phyloP scores from a whole-genome alignment of 176 grass and related monocot species.

The Eragrostis curvula region DNA sequence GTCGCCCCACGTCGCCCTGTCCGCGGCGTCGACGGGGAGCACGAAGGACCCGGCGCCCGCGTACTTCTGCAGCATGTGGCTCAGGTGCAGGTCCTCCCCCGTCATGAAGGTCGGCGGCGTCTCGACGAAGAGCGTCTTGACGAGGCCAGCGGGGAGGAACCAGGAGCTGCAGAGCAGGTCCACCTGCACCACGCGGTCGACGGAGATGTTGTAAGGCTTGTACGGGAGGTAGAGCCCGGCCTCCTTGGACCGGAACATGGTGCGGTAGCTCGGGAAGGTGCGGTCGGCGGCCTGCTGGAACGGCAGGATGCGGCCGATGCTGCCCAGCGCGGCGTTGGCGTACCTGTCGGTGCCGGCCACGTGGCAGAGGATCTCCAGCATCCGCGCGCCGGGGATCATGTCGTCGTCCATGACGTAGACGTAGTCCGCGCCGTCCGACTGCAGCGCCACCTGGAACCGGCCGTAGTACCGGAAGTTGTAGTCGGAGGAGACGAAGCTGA shows the following conservation, averaged over 20 bases:
- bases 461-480: slow-evolving; percentile 99
- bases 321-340: slow-evolving; percentile 78
- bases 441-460: slow-evolving; percentile 95
- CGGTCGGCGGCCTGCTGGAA: slow-evolving; percentile 85
- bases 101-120: slow-evolving; percentile 89
- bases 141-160: slow-evolving; percentile 80
- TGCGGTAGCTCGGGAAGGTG: slow-evolving; percentile 86
- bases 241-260: slow-evolving; percentile 83
- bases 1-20: slow-evolving; percentile 93
- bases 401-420: slow-evolving; percentile 94
- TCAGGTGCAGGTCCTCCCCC: slow-evolving; percentile 93
- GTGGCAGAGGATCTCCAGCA: slow-evolving; percentile 95
- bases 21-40: slow-evolving; percentile 70
- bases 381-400: slow-evolving; percentile 77
- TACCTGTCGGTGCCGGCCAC: slow-evolving; percentile 92
- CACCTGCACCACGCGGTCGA: slow-evolving; percentile 83
- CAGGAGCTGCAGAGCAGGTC: slow-evolving; percentile 89
- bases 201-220: slow-evolving; percentile 82
- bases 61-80: slow-evolving; percentile 96
- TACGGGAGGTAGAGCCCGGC: slow-evolving; percentile 87
- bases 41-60: slow-evolving; percentile 83
- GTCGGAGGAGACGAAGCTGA: slow-evolving; percentile 86
- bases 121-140: slow-evolving; percentile 90
- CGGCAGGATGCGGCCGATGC: slow-evolving; percentile 78
- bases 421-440: slow-evolving; percentile 80